Evolutionary conservation across 495 filamentous ascomycete genomes (phyloP).

Genomic region (Aspergillus nidulans): DNA sequence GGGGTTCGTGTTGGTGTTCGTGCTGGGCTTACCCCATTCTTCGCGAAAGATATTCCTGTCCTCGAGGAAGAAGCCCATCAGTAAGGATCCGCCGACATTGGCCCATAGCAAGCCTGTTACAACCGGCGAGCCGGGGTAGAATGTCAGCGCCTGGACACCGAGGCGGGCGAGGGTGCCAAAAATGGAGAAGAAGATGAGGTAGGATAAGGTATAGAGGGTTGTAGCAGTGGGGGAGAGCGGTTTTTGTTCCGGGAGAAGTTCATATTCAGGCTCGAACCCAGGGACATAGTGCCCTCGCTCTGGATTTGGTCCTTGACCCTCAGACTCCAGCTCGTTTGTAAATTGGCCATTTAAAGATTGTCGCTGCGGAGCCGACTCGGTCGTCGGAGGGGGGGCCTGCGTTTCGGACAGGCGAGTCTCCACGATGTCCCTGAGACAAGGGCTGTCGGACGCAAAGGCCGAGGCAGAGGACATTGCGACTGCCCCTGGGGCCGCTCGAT

Average conservation of each 20-base stretch:
- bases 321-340: conserved; percentile 14
- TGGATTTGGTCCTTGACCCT: conserved; percentile 5
- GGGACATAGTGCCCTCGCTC: not conserved
- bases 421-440: not conserved
- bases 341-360: not conserved
- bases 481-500: not conserved
- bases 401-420: conserved; percentile 10
- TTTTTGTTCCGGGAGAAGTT: not conserved
- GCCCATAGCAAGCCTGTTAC: conserved; percentile 79
- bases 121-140: conserved; percentile 73
- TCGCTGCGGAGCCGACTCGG: conserved; percentile 14
- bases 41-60: conserved; percentile 71
- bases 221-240: conserved; percentile 56
- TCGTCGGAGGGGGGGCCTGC: conserved; percentile 12
- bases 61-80: conserved; percentile 85
- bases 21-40: conserved; percentile 47
- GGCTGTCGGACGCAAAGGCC: not conserved
- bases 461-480: not conserved
- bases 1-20: conserved; percentile 2
- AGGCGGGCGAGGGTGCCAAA: conserved; percentile 81
- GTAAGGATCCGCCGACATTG: conserved; percentile 75
- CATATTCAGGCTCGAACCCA: not conserved
- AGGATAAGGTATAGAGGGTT: conserved; percentile 70
- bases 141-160: conserved; percentile 75
- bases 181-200: conserved; percentile 84